Evolutionary conservation across 2,329 filamentous ascomycete genomes (phyloP).

Genomic region (Berkeleyomyces basicola): DNA sequence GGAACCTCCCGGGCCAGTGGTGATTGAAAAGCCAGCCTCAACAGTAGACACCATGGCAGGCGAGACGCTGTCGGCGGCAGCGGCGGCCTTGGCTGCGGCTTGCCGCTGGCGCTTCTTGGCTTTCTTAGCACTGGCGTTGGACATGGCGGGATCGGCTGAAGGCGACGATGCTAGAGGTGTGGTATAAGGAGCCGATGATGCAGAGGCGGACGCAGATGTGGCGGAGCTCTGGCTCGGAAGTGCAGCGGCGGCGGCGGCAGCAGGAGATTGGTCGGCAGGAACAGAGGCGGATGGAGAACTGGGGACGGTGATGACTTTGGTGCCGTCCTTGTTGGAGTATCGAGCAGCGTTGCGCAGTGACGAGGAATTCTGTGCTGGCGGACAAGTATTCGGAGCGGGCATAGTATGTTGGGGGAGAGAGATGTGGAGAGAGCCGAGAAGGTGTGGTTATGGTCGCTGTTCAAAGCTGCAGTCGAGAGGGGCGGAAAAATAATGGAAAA

Average conservation of each 20-base stretch:
- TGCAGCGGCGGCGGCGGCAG: neutral
- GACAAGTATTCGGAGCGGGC: constrained; percentile 37
- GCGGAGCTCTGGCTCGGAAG: neutral
- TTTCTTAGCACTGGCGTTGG: constrained; percentile 75
- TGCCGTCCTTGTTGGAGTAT: constrained; percentile 52
- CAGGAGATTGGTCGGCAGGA: constrained; percentile 26
- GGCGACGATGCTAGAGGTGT: constrained; percentile 16
- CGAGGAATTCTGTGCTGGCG: constrained; percentile 31
- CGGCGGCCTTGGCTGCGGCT: constrained; percentile 15
- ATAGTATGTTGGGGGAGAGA: constrained; percentile 23
- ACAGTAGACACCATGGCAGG: neutral
- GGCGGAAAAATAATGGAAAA: constrained; percentile 7
- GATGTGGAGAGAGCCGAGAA: neutral
- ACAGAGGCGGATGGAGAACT: constrained; percentile 33
- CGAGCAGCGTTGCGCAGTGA: constrained; percentile 40
- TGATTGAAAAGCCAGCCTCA: neutral
- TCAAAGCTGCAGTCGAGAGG: neutral
- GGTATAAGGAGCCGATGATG: constrained; percentile 21
- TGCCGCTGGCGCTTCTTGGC: constrained; percentile 74
- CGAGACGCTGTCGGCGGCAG: neutral
- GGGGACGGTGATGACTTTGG: constrained; percentile 50
- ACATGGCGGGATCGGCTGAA: constrained; percentile 16
- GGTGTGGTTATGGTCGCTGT: neutral
- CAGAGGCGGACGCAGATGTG: constrained; percentile 15
- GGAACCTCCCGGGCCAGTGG: neutral